Base-by-base conservation (phyloP, 495 filamentous ascomycete genomes). In the Tuber brumale region DNA sequence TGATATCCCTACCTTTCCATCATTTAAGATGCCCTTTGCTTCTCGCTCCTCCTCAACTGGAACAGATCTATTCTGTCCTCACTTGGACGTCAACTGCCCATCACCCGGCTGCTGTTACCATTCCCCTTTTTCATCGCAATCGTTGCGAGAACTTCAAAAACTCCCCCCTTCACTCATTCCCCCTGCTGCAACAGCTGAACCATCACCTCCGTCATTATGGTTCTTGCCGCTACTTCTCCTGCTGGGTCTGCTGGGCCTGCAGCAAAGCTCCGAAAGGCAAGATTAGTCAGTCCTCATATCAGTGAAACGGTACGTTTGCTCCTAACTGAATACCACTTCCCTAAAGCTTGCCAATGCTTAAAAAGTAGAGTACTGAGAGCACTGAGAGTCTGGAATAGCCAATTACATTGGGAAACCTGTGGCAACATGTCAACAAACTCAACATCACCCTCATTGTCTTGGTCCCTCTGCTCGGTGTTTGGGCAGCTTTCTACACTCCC, bases 341-440 rank as follows among this genome's bases (percentile, higher is more conserved):
- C 19, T 12, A 19, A 42, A 31, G 18, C 16, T 71, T 74, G 51
- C 61, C 18, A 21, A 41, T 42, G 18, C 8, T 43, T 3, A 44
- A 19, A 44, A 19, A 9, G 69, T 76, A n/a, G n/a, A n/a, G n/a
- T n/a, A n/a, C n/a, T n/a, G n/a, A n/a, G n/a, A n/a, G n/a, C n/a
- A 42, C 74, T 80, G 73, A 80, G 23, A 21, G 42, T 57, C 31
- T 14, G 8, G 66, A 72, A 74, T 70, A 87, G 80, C 90, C 91
- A 70, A 91, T 98, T 75, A 97, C 93, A 72, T 88, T 87, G 84
- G 82, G 87, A 77, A 99, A 99, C 87, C 97, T 94, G 94, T 91
- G 95, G 86, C 93, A 96, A 84, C 96, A 98, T 82, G 89, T 98
- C 88, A 94, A 98, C 88, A 97, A 95, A 94, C 86, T 96, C 42